Base-by-base conservation (phyloP, 208 protist species). In the Leishmania mexicana region DNA sequence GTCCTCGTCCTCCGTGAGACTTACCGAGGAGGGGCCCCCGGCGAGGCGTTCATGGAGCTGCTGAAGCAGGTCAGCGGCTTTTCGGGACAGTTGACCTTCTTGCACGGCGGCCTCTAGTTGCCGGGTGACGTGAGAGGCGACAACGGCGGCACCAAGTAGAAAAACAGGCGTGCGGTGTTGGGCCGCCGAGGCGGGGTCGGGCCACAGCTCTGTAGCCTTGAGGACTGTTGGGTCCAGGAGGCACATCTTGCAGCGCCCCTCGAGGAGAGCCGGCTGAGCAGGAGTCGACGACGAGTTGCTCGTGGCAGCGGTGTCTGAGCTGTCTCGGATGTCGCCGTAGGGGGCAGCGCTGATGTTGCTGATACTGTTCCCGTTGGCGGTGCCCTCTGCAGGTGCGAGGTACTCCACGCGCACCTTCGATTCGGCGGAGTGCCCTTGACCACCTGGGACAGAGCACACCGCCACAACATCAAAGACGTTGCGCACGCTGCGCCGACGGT, bases 401-500 rank as follows among this genome's bases (percentile, higher is more conserved):
- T 74, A 58, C 35, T 80, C 73, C 21, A 71, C 80, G 19, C 47
- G 51, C 21, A 42, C 45, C 35, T 31, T 42, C 19, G 49, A 35
- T 3, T 54, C 77, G 35, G 28, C 49, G 21, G 51, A 49, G 47
- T 71, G n/a, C 31, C 19, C 71, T n/a, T 75, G 51, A 15, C 49
- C 57, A 6, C 19, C 53, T 17, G 67, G 21, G 24, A 0, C 13
- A 3, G 74, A 42, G 7, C 71, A 38, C 2, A 75, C 75, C 8
- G 79, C 80, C 10, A 76, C 45, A 35, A 84, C 85, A 64, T 93
- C 86, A 10, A 88, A 28, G 1, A 94, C 93, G 74, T 87, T 95
- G 5, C 90, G 90, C 77, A 97, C 91, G 6, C 85, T 87, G 5
- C 94, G 90, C 64, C 90, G 85, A 45, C 81, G 83, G 76, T 87